A percentile compares a stretch with the other conserved stretches of the same genome.
Conservation (phyloP, 306 rosid species). For the Prunus mume region DNA sequence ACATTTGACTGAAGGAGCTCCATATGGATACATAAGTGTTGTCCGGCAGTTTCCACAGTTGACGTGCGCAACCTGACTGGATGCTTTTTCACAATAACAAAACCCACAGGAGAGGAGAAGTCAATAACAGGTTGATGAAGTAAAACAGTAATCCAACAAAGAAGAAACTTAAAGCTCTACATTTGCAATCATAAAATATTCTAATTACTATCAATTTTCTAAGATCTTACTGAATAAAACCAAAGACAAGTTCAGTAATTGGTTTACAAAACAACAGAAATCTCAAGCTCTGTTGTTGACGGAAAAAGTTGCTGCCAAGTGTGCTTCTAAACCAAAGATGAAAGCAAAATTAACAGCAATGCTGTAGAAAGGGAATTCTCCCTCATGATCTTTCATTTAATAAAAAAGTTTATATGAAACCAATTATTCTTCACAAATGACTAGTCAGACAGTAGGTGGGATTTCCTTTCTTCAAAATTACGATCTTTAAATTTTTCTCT, state of each 20-base stretch:
- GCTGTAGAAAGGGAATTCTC: neutral
- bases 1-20: slow-evolving; percentile 98
- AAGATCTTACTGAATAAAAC: neutral
- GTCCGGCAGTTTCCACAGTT: slow-evolving; percentile 94
- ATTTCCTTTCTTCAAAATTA: neutral
- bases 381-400: neutral
- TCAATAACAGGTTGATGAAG: slow-evolving; percentile 15
- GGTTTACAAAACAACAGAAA: neutral
- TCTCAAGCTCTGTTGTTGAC: neutral
- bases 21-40: slow-evolving; percentile 85
- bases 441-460: neutral
- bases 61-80: slow-evolving; percentile 76
- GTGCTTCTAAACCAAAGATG: neutral
- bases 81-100: slow-evolving; percentile 44
- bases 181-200: neutral
- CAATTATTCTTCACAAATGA: neutral
- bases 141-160: neutral
- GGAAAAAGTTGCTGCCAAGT: neutral
- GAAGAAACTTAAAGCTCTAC: neutral
- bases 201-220: neutral
- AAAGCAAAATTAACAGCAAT: neutral
- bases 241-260: neutral
- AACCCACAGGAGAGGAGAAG: slow-evolving; percentile 23
- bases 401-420: neutral
- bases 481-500: neutral